These are phyloP conservation scores for Amoeboaphelidium occidentale DNA, from an alignment of 371 early-diverging fungal species.

Conservation along the genomic window DNA sequence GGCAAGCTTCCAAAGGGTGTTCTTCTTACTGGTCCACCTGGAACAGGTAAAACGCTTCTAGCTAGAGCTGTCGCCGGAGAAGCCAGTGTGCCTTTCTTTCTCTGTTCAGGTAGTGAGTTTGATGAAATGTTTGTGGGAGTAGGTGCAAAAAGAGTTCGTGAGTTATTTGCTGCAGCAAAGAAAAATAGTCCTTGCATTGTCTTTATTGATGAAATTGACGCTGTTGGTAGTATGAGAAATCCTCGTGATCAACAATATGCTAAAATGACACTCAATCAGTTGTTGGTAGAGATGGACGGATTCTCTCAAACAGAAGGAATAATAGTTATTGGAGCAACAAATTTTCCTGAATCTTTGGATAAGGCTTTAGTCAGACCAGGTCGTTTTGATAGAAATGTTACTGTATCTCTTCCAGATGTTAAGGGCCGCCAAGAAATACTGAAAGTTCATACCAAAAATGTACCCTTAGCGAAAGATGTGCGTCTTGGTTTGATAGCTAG, in stretches of 20 bases:
- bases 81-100: constrained; percentile 88
- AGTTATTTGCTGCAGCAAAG: constrained; percentile 74
- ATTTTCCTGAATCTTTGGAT: constrained; percentile 92
- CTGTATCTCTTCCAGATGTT: constrained; percentile 87
- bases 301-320: constrained; percentile 78
- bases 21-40: constrained; percentile 96
- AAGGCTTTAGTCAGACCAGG: constrained; percentile 93
- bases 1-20: constrained; percentile 85
- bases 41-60: constrained; percentile 88
- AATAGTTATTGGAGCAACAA: constrained; percentile 96
- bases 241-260: constrained; percentile 78
- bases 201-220: constrained; percentile 98
- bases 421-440: constrained; percentile 82
- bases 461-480: constrained; percentile 30
- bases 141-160: constrained; percentile 49
- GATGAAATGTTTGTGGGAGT: constrained; percentile 98
- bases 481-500: constrained; percentile 63
- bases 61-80: constrained; percentile 52
- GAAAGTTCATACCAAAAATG: constrained; percentile 58
- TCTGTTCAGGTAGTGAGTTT: constrained; percentile 90
- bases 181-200: constrained; percentile 87
- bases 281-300: constrained; percentile 88
- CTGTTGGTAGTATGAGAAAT: constrained; percentile 89
- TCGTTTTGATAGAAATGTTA: constrained; percentile 87
- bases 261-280: constrained; percentile 87